Evolutionary conservation across 2,329 filamentous ascomycete species (phyloP), one percentile per base, ranked within the genome.

Genomic region (Curvularia lunata): DNA sequence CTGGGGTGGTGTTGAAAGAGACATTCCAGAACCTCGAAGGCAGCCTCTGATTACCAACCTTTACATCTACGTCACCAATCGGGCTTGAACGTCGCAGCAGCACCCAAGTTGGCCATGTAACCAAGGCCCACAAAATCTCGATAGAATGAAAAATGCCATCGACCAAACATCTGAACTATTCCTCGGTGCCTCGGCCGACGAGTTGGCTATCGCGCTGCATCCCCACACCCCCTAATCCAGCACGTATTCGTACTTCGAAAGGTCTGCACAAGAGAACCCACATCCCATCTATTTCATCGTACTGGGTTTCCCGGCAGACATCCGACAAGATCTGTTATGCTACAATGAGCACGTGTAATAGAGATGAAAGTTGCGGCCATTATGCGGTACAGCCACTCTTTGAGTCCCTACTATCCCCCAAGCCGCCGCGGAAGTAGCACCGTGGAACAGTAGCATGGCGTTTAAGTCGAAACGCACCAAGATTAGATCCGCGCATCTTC

Each of bases 281-380:
- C 6, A 8, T 18, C 6, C 6, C 16, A 3, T 37, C 1, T 18
- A 18, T 37, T 18, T 16, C 34, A n/a, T 37, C 16, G 34, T 2
- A 1, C 6, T 37, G 34, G 16, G 34, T 37, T 16, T n/a, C 16
- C 18, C 16, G 16, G 16, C n/a, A 16, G 16, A 9, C 34, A 18
- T 7, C 72, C 68, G 23, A 75, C 61, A 9, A 68, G 64, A 28
- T 73, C 0, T 37, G 34, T 34, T 16, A 13, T 37, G 5, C 34
- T 8, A 37, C 32, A 30, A 30, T 12, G 28, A 12, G 28, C 10
- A 12, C 10, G 6, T 37, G 7, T 16, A 18, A n/a, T 37, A 37
- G 34, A 8, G 2, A 37, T 37, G n/a, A n/a, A 37, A n/a, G 16
- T n/a, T 30, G 10, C 7, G 34, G 16, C 16, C 34, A 7, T 37